Percentiles rank a stretch among this genome's conserved stretches.
phyloP scores from a whole-genome alignment of 352 stramenopile species.

The Stephanocyclus meneghinianus region DNA sequence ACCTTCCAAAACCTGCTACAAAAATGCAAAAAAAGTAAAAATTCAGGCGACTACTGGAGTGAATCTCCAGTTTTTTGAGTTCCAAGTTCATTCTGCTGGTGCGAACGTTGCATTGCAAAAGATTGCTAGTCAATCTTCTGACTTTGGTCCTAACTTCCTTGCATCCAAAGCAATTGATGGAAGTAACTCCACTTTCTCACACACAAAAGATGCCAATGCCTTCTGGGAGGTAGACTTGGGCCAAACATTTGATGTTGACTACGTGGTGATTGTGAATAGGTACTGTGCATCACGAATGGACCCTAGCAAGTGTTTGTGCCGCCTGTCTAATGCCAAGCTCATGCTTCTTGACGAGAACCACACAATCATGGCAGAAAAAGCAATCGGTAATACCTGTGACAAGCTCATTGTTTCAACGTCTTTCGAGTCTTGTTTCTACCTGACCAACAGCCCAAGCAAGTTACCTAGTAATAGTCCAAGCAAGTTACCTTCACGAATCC shows the following conservation, averaged over 20 bases:
- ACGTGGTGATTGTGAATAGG: not conserved
- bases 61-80: not conserved
- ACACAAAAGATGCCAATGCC: not conserved
- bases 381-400: not conserved
- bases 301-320: not conserved
- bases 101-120: not conserved
- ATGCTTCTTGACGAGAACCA: not conserved
- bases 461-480: not conserved
- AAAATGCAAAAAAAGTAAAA: slow-evolving; percentile 1
- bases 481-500: no score
- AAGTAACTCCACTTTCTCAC: not conserved
- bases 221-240: no score
- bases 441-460: no score
- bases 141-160: not conserved
- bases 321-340: not conserved
- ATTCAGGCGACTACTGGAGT: not conserved
- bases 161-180: not conserved
- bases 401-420: not conserved
- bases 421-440: not conserved
- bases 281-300: not conserved
- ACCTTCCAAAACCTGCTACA: not conserved
- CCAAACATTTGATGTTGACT: no score
- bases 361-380: not conserved
- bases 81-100: not conserved
- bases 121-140: not conserved